Evolutionary conservation across 1,139 yeast genomes (phyloP), one percentile per base, ranked within the genome.

Genomic region (Protomyces arabidopsidicola): DNA sequence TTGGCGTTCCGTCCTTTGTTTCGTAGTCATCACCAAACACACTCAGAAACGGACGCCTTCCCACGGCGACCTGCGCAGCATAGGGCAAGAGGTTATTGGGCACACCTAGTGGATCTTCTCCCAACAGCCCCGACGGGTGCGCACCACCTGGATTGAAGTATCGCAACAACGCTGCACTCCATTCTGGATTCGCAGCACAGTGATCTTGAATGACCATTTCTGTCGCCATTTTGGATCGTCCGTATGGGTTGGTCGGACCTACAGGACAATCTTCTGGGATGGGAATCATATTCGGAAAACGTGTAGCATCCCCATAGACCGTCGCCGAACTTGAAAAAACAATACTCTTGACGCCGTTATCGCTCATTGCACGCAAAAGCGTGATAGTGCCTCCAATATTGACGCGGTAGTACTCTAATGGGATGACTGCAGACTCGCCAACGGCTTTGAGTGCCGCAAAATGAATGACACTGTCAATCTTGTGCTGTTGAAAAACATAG

Each of bases 381-480:
- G 77, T 81, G 67, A 86, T 74, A 34, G 93, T 84, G 38, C 95
- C 93, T 36, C 76, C 73, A 45, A 88, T 83, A 71, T 88, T 88
- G 72, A 86, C 86, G 64, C 83, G 84, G 73, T 86, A 87, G 75
- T 88, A 88, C 54, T 75, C 78, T 66, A 87, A 78, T n/a, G 95
- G 95, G 64, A 84, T 82, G 70, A 81, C 72, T 39, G 88, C 81
- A n/a, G 90, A 84, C 74, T 88, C 95, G 45, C 90, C 93, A 45
- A 88, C 95, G 1, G 95, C 93, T 74, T 88, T 88, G 72, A 88
- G 81, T 27, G 91, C 93, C n/a, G 95, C 95, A 76, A 88, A 87
- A 73, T 88, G 95, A 61, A 88, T 81, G 16, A 87, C 90, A 0
- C 88, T 82, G 45, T 78, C 75, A 67, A 88, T 81, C 5, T 78